Percentiles rank a stretch among this genome's conserved stretches.
Conservation (phyloP, 768 basidiomycete genomes). For the Rhodosporidiobolus odoratus region DNA sequence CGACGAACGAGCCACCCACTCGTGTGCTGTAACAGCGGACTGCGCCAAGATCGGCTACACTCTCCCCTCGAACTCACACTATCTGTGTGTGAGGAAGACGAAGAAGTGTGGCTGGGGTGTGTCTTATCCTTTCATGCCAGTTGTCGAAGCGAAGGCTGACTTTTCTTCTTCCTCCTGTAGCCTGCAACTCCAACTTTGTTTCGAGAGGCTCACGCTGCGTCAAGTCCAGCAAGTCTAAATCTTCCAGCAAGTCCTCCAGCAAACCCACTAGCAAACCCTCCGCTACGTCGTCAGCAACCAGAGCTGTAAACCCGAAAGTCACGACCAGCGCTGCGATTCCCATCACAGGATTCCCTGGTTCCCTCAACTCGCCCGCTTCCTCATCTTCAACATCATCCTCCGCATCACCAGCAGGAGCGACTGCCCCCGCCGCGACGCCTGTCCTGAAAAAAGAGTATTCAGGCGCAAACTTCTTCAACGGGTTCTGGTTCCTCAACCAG, state of each 20-base stretch:
- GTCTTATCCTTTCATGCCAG: not conserved
- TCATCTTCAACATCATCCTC: not conserved
- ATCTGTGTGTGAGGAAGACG: not conserved
- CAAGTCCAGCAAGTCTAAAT: not conserved
- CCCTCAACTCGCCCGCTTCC: not conserved
- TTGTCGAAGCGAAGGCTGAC: not conserved
- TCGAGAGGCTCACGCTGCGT: not conserved
- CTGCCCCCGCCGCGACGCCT: not conserved
- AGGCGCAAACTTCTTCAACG: not conserved
- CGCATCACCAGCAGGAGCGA: not conserved
- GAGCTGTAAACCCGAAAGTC: too few species aligned
- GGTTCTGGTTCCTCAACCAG: not conserved
- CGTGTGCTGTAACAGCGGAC: not conserved
- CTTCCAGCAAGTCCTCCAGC: too few species aligned
- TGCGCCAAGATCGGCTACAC: not conserved
- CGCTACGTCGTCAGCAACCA: too few species aligned
- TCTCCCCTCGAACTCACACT: not conserved
- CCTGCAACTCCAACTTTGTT: conserved; percentile 3
- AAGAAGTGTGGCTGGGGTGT: not conserved
- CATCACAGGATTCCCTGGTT: not conserved
- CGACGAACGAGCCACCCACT: not conserved
- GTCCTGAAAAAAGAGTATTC: not conserved
- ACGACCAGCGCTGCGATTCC: too few species aligned
- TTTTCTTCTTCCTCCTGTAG: not conserved
- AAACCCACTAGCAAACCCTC: too few species aligned